A percentile compares a stretch with the other conserved stretches of the same genome.
These are phyloP conservation scores for Scorias spongiosa DNA, from an alignment of 2,329 filamentous ascomycete genomes.

Conservation along the genomic window DNA sequence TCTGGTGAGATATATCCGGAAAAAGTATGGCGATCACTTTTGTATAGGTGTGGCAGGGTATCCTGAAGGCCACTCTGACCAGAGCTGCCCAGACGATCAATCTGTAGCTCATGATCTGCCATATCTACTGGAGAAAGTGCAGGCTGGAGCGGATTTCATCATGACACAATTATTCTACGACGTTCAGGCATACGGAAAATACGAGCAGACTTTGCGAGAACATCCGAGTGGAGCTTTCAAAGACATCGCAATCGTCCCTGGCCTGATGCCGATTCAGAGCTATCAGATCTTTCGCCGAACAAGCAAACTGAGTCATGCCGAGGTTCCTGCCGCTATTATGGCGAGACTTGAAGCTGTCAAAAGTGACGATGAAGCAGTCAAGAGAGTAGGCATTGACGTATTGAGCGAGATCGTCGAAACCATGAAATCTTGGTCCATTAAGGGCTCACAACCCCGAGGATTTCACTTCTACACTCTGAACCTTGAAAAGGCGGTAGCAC, in stretches of 20 bases:
- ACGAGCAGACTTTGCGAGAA: constrained; percentile 60
- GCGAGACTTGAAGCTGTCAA: constrained; percentile 56
- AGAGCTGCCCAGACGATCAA: constrained; percentile 70
- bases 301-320: constrained; percentile 85
- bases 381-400: constrained; percentile 66
- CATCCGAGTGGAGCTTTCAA: constrained; percentile 79
- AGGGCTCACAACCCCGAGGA: constrained; percentile 47
- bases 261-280: constrained; percentile 93
- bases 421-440: constrained; percentile 46
- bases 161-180: constrained; percentile 99
- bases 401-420: constrained; percentile 69
- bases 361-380: constrained; percentile 68
- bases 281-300: constrained; percentile 91
- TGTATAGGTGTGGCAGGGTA: constrained; percentile 91
- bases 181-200: constrained; percentile 62
- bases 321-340: constrained; percentile 56
- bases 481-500: constrained; percentile 86
- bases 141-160: constrained; percentile 89
- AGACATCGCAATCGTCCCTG: constrained; percentile 77
- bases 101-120: constrained; percentile 55
- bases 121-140: constrained; percentile 76
- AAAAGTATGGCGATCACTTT: constrained; percentile 83
- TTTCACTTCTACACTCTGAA: constrained; percentile 98
- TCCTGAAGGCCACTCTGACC: constrained; percentile 86
- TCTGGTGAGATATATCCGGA: constrained; percentile 75